A percentile compares a stretch with the other conserved stretches of the same genome.
phyloP scores from a whole-genome alignment of 495 filamentous ascomycete species.

The Penicillium robsamsonii region DNA sequence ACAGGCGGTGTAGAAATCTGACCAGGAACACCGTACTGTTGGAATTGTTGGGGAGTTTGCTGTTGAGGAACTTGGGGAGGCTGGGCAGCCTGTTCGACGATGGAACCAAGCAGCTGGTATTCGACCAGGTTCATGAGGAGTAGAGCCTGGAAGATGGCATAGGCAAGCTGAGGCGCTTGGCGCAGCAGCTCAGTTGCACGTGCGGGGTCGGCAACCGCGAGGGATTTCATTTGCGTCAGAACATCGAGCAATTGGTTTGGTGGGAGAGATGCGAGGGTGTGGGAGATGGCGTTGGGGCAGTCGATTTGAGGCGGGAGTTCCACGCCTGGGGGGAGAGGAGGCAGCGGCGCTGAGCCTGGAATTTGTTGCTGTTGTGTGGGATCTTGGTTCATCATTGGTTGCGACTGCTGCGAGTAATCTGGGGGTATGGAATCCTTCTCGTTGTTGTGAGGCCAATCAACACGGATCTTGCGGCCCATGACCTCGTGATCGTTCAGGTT shows the following conservation, averaged over 20 bases:
- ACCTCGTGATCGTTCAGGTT: slow-evolving; percentile 96
- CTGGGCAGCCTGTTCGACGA: slow-evolving; percentile 55
- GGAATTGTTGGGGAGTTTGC: slow-evolving; percentile 31
- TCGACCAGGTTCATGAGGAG: slow-evolving; percentile 92
- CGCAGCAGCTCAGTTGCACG: slow-evolving; percentile 84
- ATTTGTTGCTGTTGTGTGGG: slow-evolving; percentile 26
- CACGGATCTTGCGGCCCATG: slow-evolving; percentile 89
- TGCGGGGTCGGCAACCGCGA: slow-evolving; percentile 74
- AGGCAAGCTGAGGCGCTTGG: slow-evolving; percentile 89
- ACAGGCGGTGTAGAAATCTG: slow-evolving; percentile 57
- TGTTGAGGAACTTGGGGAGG: slow-evolving; percentile 34
- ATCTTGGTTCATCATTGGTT: slow-evolving; percentile 24
- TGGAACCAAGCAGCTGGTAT: slow-evolving; percentile 51
- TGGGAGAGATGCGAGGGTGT: slow-evolving; percentile 80
- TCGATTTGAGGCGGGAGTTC: slow-evolving; percentile 77
- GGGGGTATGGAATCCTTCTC: slow-evolving; percentile 67
- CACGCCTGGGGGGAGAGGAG: slow-evolving; percentile 78
- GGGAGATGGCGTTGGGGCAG: slow-evolving; percentile 86
- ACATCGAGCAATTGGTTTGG: slow-evolving; percentile 91
- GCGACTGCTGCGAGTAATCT: slow-evolving; percentile 43
- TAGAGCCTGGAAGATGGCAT: slow-evolving; percentile 93
- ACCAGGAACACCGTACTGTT: slow-evolving; percentile 37
- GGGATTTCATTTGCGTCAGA: slow-evolving; percentile 87
- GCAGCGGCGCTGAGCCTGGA: slow-evolving; percentile 50
- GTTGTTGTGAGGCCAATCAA: slow-evolving; percentile 92